Evolutionary conservation across 2,329 filamentous ascomycete species (phyloP).

Genomic region (Camillea tinctor): DNA sequence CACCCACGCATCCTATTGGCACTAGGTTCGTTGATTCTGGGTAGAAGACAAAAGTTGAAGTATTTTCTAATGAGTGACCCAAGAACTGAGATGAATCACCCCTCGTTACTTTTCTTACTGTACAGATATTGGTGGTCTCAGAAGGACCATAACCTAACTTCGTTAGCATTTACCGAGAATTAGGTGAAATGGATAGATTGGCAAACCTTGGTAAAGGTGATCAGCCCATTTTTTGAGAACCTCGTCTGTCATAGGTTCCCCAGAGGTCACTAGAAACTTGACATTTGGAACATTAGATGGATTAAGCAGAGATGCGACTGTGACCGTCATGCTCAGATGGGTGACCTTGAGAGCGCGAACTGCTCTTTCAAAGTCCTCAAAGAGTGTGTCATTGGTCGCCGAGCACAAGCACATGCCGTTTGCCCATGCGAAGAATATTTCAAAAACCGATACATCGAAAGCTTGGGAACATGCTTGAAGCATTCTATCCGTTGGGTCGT

Average conservation of each 20-base stretch:
- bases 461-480: conserved; percentile 82
- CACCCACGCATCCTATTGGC: conserved; percentile 72
- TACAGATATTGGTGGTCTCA: conserved; percentile 87
- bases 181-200: neutral
- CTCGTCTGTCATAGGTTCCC: conserved; percentile 73
- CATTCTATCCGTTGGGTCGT: conserved; percentile 52
- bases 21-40: conserved; percentile 49
- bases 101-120: conserved; percentile 61
- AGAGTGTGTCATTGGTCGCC: conserved; percentile 70
- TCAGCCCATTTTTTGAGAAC: conserved; percentile 69
- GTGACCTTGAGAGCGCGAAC: conserved; percentile 67
- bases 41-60: conserved; percentile 66
- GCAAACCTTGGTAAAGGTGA: conserved; percentile 68
- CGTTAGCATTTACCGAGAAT: conserved; percentile 3
- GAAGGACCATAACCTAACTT: conserved; percentile 71
- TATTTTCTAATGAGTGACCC: conserved; percentile 73
- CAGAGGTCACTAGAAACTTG: conserved; percentile 75
- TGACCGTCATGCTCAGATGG: conserved; percentile 83
- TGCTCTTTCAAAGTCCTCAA: conserved; percentile 66
- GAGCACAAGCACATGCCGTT: conserved; percentile 77
- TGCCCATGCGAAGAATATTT: conserved; percentile 84
- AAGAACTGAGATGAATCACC: conserved; percentile 69
- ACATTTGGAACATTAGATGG: conserved; percentile 69
- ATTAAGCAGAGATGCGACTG: conserved; percentile 73
- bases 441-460: conserved; percentile 87